Evolutionary conservation across 768 basidiomycete genomes (phyloP).

Genomic region (Pulveroboletus frians): DNA sequence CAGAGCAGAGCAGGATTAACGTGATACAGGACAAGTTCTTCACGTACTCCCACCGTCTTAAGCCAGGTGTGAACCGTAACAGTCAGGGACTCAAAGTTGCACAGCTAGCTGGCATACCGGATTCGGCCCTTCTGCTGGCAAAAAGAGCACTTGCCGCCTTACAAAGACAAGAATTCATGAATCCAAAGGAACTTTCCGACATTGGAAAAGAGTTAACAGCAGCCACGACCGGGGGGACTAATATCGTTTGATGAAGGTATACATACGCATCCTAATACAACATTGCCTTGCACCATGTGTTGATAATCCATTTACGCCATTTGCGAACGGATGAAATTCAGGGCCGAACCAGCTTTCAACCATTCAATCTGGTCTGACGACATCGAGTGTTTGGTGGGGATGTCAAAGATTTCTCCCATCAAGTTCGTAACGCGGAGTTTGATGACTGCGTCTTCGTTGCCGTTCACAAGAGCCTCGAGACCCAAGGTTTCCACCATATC

Average conservation of each 20-base stretch:
- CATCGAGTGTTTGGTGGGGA: constrained; percentile 84
- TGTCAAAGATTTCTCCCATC: constrained; percentile 57
- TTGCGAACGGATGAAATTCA: constrained; percentile 80
- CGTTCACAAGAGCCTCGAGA: constrained; percentile 58
- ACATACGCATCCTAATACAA: constrained; percentile 1
- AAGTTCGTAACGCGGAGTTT: constrained; percentile 62
- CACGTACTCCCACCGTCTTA: constrained; percentile 76
- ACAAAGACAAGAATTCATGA: constrained; percentile 21
- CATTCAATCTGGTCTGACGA: constrained; percentile 86
- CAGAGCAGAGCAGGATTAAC: not conserved
- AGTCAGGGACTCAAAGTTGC: constrained; percentile 93
- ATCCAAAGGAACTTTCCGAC: constrained; percentile 27
- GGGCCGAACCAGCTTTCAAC: constrained; percentile 81
- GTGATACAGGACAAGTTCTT: constrained; percentile 63
- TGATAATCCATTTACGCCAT: constrained; percentile 24
- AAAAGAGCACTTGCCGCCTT: constrained; percentile 45
- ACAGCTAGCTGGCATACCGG: constrained; percentile 78
- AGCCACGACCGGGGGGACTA: not conserved
- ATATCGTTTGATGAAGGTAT: not conserved
- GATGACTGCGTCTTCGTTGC: constrained; percentile 39
- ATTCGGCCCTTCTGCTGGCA: constrained; percentile 55
- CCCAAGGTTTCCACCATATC: constrained; percentile 82
- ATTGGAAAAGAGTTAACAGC: constrained; percentile 29
- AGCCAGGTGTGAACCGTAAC: constrained; percentile 81
- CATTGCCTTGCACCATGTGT: not conserved